phyloP scores from a whole-genome alignment of 108 stramenopile genomes.

The Fragilaria radians region DNA sequence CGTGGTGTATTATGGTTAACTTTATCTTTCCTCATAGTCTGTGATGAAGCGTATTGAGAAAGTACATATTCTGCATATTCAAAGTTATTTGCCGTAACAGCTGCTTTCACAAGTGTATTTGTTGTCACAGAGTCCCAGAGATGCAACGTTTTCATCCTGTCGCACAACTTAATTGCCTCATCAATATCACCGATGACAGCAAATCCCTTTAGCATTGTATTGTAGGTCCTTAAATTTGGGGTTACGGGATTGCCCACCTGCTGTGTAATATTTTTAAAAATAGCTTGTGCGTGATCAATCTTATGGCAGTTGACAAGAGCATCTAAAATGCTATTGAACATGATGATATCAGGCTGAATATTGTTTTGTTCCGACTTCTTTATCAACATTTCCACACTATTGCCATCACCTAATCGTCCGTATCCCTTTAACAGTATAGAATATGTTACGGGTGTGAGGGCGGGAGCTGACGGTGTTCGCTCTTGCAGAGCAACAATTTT shows the following conservation, averaged over 20 bases:
- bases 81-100: slow-evolving; percentile 49
- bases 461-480: slow-evolving; percentile 48
- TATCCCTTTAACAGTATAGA: slow-evolving; percentile 78
- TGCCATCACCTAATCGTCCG: slow-evolving; percentile 44
- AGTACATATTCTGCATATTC: slow-evolving; percentile 56
- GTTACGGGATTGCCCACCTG: slow-evolving; percentile 11
- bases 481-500: slow-evolving; percentile 64
- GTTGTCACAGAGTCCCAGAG: slow-evolving; percentile 79
- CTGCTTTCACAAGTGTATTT: slow-evolving; percentile 74
- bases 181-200: slow-evolving; percentile 34
- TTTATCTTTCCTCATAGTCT: not conserved
- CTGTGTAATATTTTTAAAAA: slow-evolving; percentile 42
- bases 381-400: slow-evolving; percentile 51
- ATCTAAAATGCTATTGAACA: slow-evolving; percentile 68
- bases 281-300: slow-evolving; percentile 36
- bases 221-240: slow-evolving; percentile 64
- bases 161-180: slow-evolving; percentile 36
- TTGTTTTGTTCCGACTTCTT: slow-evolving; percentile 42
- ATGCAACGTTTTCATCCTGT: slow-evolving; percentile 27
- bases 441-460: slow-evolving; percentile 61
- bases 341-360: slow-evolving; percentile 46
- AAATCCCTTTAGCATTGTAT: slow-evolving; percentile 74
- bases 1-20: not conserved
- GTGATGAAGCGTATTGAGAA: slow-evolving; percentile 26
- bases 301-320: slow-evolving; percentile 73